A percentile compares a stretch with the other conserved stretches of the same genome.
Conservation (phyloP, 83 land plant species). For the Thuja plicata region DNA sequence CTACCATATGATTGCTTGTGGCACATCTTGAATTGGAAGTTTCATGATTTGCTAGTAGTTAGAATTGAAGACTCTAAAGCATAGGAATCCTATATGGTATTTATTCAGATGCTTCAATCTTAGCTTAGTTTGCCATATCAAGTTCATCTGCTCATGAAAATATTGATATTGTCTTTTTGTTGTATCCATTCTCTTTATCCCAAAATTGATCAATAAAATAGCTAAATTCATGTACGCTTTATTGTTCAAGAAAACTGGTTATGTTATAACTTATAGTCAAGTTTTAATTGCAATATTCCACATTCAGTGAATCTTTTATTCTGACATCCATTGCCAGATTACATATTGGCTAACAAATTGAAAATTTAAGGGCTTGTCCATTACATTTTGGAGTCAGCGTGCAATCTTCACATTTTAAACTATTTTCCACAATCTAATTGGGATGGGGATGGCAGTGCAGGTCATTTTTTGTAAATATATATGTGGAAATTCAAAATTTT, state of each 20-base stretch:
- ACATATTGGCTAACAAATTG: neutral
- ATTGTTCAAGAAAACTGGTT: neutral
- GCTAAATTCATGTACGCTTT: neutral
- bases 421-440: no score
- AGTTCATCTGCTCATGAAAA: neutral
- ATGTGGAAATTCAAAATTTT: no score
- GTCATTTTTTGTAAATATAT: no score
- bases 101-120: neutral
- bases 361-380: neutral
- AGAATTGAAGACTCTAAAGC: neutral
- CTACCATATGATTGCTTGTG: neutral
- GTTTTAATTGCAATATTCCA: neutral
- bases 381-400: neutral
- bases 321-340: neutral
- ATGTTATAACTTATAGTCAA: neutral
- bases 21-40: neutral
- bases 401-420: neutral
- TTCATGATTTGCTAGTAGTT: neutral
- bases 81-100: neutral
- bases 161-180: neutral
- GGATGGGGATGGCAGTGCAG: no score
- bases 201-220: neutral
- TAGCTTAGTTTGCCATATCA: neutral
- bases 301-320: neutral
- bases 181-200: neutral